These are phyloP conservation scores for Ogataea pignaliae DNA, from an alignment of 805 yeast genomes.

Conservation along the genomic window DNA sequence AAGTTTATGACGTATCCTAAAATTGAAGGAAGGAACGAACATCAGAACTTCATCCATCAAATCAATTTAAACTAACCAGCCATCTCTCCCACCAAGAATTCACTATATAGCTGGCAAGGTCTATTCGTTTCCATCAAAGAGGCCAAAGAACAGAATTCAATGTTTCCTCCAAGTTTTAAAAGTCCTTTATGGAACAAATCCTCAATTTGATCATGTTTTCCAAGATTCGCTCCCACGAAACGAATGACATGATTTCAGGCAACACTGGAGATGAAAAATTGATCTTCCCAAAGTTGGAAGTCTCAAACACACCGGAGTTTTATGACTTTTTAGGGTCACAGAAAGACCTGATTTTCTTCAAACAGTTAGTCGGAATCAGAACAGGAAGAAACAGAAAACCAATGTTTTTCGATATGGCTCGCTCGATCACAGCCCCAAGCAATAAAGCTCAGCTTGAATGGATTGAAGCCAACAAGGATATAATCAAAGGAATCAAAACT, in stretches of 20 bases:
- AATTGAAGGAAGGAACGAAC: no score
- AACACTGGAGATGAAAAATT: background rate
- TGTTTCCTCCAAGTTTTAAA: no score
- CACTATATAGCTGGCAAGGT: no score
- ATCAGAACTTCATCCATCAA: no score
- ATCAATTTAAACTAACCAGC: no score
- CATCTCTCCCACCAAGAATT: no score
- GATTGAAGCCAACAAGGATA: conserved; percentile 6
- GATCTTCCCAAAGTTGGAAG: conserved; percentile 7
- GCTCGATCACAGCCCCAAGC: conserved; percentile 7
- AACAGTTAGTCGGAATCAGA: conserved; percentile 9
- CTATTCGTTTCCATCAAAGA: no score
- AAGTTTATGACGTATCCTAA: no score
- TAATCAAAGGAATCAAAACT: conserved; percentile 7
- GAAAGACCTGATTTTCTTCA: conserved; percentile 3
- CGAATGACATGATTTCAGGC: background rate
- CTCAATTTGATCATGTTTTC: no score
- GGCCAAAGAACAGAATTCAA: no score
- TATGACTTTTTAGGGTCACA: conserved; percentile 7
- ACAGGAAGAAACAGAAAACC: no score
- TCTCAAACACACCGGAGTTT: background rate
- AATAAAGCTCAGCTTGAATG: conserved; percentile 15
- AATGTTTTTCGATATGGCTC: background rate
- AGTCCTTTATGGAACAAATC: no score
- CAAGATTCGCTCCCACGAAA: background rate